Evolutionary conservation across 2,329 filamentous ascomycete species (phyloP), one percentile per base, ranked within the genome.

Genomic region (Nothophaeocryptopus gaeumannii): DNA sequence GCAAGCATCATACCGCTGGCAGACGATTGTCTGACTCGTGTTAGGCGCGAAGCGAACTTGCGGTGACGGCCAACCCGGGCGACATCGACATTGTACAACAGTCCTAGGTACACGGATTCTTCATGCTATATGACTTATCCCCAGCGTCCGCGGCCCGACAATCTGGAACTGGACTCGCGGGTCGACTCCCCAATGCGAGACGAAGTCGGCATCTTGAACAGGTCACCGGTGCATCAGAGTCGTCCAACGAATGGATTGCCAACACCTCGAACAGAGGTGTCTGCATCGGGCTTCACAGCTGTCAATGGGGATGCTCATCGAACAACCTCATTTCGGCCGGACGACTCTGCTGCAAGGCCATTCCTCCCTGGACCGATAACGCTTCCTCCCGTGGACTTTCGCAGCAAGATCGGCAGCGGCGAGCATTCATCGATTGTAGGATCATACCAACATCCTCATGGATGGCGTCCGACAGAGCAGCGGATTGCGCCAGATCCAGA

Each of bases 241-340:
- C 30, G 38, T 7, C 14, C 55, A 16, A 26, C 20, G 7, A 53
- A 53, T 45, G 55, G 51, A n/a, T 39, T 52, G 15, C 45, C 57
- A 15, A 56, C 56, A 45, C 47, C 52, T 30, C 47, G 51, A 12
- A 55, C 52, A 16, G 53, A 62, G 40, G 40, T 45, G 7, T 45
- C 56, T 14, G 43, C 54, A 1, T 53, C 57, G 3, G 59, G 60
- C 16, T 67, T 67, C 52, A 67, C 64, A n/a, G 62, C 64, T 5
- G 64, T 67, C 50, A 67, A 67, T 45, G 61, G 62, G 26, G 60
- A 63, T 5, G 32, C 45, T 29, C 59, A 57, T 26, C 53, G 47
- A 13, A 39, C 37, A 12, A 39, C 54, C 5, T 51, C 52, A 8
- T 58, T 57, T 38, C 55, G 53, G 16, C 53, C 58, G 5, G 55